Conservation (phyloP, 2,329 filamentous ascomycete species). For the Ascochyta pisi region DNA sequence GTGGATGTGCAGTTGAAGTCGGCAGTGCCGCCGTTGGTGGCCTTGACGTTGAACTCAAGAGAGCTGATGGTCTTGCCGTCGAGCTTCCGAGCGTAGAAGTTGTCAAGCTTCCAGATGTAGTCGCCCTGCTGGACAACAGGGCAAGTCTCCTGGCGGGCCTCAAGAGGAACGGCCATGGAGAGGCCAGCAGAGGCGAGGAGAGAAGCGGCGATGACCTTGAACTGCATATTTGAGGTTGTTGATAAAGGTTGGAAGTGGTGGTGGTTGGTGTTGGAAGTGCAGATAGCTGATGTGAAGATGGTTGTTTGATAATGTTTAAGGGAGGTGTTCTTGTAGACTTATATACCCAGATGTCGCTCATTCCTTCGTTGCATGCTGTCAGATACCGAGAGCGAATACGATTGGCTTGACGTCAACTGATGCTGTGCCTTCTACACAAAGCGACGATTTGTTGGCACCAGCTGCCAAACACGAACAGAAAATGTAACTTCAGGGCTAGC, state of each 20-base stretch:
- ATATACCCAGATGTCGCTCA: not conserved
- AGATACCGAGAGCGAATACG: conserved; percentile 3
- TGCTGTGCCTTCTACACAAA: not conserved
- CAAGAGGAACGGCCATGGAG: conserved; percentile 20
- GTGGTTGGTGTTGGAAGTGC: conserved; percentile 1
- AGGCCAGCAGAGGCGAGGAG: conserved; percentile 24
- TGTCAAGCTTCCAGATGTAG: conserved; percentile 30
- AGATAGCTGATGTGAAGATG: conserved; percentile 7
- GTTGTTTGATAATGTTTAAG: conserved; percentile 9
- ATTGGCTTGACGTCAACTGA: conserved; percentile 13
- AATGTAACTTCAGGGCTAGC: conserved; percentile 1
- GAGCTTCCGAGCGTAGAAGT: conserved; percentile 29
- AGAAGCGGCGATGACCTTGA: conserved; percentile 23
- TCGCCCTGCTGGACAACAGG: conserved; percentile 18
- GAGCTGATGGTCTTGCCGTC: conserved; percentile 25
- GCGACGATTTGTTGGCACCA: not conserved
- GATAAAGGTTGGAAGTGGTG: not conserved
- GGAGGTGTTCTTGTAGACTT: not conserved
- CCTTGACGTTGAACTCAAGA: conserved; percentile 25
- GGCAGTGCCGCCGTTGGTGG: conserved; percentile 21
- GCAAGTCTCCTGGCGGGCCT: conserved; percentile 14
- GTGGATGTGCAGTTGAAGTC: conserved; percentile 21
- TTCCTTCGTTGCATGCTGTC: not conserved
- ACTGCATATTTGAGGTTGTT: conserved; percentile 23
- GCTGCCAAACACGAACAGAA: not conserved